phyloP scores from a whole-genome alignment of 305 asterid species.

The Fraxinus velutina region DNA sequence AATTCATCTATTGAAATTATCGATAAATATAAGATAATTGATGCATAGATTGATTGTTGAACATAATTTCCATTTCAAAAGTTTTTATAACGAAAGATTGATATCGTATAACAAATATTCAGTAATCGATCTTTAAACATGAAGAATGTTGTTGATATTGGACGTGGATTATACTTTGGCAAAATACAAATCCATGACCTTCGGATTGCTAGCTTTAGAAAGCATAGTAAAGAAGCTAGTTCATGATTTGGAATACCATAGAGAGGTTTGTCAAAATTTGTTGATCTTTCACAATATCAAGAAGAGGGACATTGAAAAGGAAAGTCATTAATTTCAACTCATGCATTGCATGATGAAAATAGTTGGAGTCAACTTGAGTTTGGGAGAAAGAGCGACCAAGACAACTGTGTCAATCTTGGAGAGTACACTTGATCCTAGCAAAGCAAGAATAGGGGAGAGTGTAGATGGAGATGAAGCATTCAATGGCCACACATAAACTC shows the following conservation, averaged over 20 bases:
- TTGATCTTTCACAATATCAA: neutral
- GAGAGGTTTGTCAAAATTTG: conserved; percentile 49
- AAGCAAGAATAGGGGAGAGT: neutral
- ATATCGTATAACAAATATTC: conserved; percentile 67
- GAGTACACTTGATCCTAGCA: neutral
- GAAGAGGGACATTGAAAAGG: conserved; percentile 15
- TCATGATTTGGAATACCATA: conserved; percentile 75
- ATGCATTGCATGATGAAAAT: too few relatives aligned
- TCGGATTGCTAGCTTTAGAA: conserved; percentile 79
- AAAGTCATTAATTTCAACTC: conserved; percentile 16
- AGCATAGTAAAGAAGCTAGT: conserved; percentile 87
- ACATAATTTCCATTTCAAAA: too few relatives aligned
- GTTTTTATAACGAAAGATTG: too few relatives aligned
- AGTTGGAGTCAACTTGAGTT: neutral
- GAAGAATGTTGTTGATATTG: conserved; percentile 81
- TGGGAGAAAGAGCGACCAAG: neutral
- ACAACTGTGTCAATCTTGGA: neutral
- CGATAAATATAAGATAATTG: too few relatives aligned
- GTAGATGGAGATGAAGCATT: neutral
- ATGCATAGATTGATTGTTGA: too few relatives aligned
- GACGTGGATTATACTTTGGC: conserved; percentile 96
- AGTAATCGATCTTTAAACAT: conserved; percentile 89
- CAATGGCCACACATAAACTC: neutral
- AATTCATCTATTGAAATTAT: too few relatives aligned
- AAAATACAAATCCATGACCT: conserved; percentile 80